phyloP scores from a whole-genome alignment of 2,329 filamentous ascomycete genomes.

The Colletotrichum simmondsii region DNA sequence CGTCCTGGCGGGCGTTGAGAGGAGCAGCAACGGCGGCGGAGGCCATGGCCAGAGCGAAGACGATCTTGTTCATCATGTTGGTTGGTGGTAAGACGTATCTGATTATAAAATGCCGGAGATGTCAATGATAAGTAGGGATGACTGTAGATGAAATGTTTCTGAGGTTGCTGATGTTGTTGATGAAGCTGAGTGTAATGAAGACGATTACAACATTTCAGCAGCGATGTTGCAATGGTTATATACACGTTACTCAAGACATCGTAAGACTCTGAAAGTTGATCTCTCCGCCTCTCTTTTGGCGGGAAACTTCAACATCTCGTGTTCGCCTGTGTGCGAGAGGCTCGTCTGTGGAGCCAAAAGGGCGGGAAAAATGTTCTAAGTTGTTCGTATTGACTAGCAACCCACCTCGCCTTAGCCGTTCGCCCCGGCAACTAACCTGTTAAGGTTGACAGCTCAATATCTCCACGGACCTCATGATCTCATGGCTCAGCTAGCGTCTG shows the following conservation, averaged over 20 bases:
- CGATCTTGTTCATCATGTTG: constrained; percentile 24
- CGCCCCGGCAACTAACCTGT: constrained; percentile 15
- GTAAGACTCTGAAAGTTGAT: neutral
- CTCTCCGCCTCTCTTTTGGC: neutral
- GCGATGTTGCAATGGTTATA: neutral
- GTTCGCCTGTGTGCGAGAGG: constrained; percentile 12
- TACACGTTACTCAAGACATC: neutral
- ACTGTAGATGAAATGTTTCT: neutral
- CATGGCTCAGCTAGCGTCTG: constrained; percentile 11
- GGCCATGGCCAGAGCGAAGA: constrained; percentile 27
- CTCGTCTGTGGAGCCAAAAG: constrained; percentile 18
- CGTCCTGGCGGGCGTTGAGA: constrained; percentile 4
- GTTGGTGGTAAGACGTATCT: neutral
- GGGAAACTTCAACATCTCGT: constrained; percentile 12
- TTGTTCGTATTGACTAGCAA: constrained; percentile 16
- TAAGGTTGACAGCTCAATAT: constrained; percentile 20
- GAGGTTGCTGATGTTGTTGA: neutral
- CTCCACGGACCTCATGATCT: constrained; percentile 22
- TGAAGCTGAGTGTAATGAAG: neutral
- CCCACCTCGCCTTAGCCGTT: constrained; percentile 8
- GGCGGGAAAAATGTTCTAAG: constrained; percentile 1
- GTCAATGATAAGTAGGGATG: neutral
- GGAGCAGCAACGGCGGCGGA: constrained; percentile 26
- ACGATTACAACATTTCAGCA: neutral
- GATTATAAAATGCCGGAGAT: neutral